These are phyloP conservation scores for Colletotrichum orchidophilum DNA, from an alignment of 2,329 filamentous ascomycete genomes.

Conservation along the genomic window DNA sequence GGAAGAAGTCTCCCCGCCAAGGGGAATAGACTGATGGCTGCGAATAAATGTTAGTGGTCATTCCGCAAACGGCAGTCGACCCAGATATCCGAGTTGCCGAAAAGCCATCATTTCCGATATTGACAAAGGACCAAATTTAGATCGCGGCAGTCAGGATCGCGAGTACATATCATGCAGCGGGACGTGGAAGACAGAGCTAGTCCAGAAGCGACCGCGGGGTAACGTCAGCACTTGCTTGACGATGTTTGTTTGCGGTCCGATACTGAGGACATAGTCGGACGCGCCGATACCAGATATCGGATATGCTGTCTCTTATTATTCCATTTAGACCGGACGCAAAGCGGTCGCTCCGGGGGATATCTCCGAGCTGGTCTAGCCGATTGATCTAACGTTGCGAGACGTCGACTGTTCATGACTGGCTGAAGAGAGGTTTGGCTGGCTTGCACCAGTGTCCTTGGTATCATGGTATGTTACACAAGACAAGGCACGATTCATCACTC, in stretches of 20 bases:
- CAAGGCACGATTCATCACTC: not conserved
- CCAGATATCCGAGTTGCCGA: not conserved
- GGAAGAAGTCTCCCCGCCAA: not conserved
- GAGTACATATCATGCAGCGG: not conserved
- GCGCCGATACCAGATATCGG: too few species aligned
- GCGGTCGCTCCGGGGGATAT: not conserved
- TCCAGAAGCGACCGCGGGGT: not conserved
- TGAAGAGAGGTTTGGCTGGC: not conserved
- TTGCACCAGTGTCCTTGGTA: not conserved
- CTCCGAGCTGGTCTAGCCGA: not conserved
- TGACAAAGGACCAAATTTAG: not conserved
- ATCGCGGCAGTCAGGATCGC: not conserved
- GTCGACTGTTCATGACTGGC: not conserved
- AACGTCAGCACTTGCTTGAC: not conserved
- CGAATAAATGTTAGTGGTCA: too few species aligned
- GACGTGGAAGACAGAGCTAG: not conserved
- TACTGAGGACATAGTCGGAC: not conserved
- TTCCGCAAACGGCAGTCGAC: not conserved
- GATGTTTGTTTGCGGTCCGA: not conserved
- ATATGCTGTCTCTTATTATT: not conserved
- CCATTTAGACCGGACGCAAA: not conserved
- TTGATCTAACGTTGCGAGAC: not conserved
- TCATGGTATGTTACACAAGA: not conserved
- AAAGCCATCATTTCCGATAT: not conserved
- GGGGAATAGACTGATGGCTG: not conserved